Evolutionary conservation across 2,329 filamentous ascomycete species (phyloP).

Genomic region (Dactylellina haptotyla): DNA sequence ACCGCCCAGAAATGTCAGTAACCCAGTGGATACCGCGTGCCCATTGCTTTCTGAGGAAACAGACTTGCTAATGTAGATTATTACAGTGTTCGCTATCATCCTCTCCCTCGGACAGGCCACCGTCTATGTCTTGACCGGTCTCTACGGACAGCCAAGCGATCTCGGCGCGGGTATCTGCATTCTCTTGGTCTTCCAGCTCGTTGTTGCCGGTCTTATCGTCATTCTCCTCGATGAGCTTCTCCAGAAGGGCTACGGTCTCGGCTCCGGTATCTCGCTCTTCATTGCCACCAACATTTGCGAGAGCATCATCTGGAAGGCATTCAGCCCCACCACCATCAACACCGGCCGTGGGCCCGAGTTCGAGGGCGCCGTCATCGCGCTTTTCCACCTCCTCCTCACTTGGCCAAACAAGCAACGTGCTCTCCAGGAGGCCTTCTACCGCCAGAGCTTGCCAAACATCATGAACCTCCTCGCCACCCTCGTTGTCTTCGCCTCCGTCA

Average conservation of each 20-base stretch:
- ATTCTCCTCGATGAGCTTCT: slow-evolving; percentile 98
- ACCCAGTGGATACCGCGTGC: slow-evolving; percentile 1
- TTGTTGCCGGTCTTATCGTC: slow-evolving; percentile 96
- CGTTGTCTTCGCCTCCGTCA: slow-evolving; percentile 92
- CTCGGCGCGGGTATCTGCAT: slow-evolving; percentile 98
- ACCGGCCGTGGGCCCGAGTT: slow-evolving; percentile 99
- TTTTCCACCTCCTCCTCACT: slow-evolving; percentile 97
- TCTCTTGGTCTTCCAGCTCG: slow-evolving; percentile 95
- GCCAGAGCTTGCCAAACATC: slow-evolving; percentile 98
- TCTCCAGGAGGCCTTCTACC: slow-evolving; percentile 98
- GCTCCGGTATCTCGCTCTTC: slow-evolving; percentile 98
- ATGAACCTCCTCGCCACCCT: slow-evolving; percentile 97
- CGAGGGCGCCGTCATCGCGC: slow-evolving; percentile 95
- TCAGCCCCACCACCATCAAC: slow-evolving; percentile 99
- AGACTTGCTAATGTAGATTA: slow-evolving; percentile 5
- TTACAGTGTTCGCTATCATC: slow-evolving; percentile 84
- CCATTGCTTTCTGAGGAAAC: slow-evolving; percentile 11
- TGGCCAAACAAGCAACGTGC: slow-evolving; percentile 99
- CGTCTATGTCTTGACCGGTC: slow-evolving; percentile 97
- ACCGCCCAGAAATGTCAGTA: slow-evolving; percentile 86
- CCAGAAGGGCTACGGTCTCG: slow-evolving; percentile 98
- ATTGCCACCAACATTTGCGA: slow-evolving; percentile 99
- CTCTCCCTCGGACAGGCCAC: slow-evolving; percentile 97
- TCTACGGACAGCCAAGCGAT: slow-evolving; percentile 95
- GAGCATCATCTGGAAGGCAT: slow-evolving; percentile 99